Evolutionary conservation across 805 yeast genomes (phyloP).

Genomic region (Candida verbasci): DNA sequence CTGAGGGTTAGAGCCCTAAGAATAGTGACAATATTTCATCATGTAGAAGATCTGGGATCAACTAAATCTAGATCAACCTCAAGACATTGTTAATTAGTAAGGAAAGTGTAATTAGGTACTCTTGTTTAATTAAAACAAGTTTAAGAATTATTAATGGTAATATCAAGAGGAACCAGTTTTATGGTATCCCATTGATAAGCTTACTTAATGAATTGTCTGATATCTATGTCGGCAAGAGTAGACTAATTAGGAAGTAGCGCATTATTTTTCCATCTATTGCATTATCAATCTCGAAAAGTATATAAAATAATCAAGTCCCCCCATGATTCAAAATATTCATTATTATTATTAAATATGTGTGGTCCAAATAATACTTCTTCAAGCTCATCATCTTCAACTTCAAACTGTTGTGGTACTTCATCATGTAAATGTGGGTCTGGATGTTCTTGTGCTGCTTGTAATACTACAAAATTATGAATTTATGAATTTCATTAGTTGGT

Average conservation of each 20-base stretch:
- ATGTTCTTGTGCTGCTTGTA: conserved; percentile 3
- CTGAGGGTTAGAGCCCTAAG: too few relatives aligned
- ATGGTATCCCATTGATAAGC: too few relatives aligned
- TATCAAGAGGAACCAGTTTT: too few relatives aligned
- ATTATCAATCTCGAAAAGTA: background rate
- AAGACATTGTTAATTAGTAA: too few relatives aligned
- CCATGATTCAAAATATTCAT: background rate
- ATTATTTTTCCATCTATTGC: background rate
- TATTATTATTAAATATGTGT: background rate
- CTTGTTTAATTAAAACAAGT: too few relatives aligned
- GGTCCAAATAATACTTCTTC: conserved; percentile 1
- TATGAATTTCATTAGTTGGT: too few relatives aligned
- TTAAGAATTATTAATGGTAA: too few relatives aligned
- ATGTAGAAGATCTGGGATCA: too few relatives aligned
- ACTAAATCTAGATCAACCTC: too few relatives aligned
- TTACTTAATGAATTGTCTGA: background rate
- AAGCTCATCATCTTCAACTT: background rate
- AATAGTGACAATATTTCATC: too few relatives aligned
- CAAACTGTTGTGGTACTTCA: conserved; percentile 5
- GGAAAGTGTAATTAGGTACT: too few relatives aligned
- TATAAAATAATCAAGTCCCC: background rate
- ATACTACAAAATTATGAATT: conserved; percentile 4
- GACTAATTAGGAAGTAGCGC: background rate
- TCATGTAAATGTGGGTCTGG: conserved; percentile 6
- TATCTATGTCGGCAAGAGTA: background rate